Percentiles rank a stretch among this genome's conserved stretches.
Evolutionary conservation across 495 filamentous ascomycete genomes (phyloP).

Genomic region (Aspergillus cristatus): DNA sequence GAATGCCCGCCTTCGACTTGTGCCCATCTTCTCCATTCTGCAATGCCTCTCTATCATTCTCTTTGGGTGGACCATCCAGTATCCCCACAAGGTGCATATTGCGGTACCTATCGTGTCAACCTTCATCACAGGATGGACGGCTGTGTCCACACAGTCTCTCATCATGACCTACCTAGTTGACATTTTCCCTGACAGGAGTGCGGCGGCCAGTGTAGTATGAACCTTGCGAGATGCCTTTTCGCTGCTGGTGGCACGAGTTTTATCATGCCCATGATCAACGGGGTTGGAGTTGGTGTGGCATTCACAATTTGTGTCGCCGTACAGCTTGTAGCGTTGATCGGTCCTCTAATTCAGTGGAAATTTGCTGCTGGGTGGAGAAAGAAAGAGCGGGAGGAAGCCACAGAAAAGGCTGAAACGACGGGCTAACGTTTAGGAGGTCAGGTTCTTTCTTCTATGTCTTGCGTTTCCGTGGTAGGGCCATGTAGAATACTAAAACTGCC

Average conservation of each 20-base stretch:
- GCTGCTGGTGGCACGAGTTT: slow-evolving; percentile 55
- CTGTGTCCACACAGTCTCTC: slow-evolving; percentile 27
- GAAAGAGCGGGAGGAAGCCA: no score
- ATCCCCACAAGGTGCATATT: slow-evolving; percentile 21
- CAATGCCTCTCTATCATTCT: slow-evolving; percentile 34
- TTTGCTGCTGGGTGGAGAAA: no score
- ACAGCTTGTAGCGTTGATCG: no score
- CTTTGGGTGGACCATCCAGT: slow-evolving; percentile 52
- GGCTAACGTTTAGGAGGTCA: no score
- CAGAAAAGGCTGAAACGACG: no score
- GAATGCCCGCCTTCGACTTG: slow-evolving; percentile 35
- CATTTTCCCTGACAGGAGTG: slow-evolving; percentile 48
- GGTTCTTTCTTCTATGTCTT: no score
- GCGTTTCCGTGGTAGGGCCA: no score
- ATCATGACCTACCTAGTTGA: slow-evolving; percentile 49
- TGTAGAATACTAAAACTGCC: no score
- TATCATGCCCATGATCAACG: slow-evolving; percentile 52
- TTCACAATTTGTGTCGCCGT: slow-evolving; percentile 29
- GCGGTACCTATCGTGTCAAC: slow-evolving; percentile 47
- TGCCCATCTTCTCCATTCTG: no score
- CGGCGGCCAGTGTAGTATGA: slow-evolving; percentile 59
- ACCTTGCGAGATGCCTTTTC: slow-evolving; percentile 55
- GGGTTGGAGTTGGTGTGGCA: slow-evolving; percentile 43
- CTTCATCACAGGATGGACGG: slow-evolving; percentile 47
- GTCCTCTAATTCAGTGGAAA: no score